Base-by-base conservation (phyloP, 2,329 filamentous ascomycete genomes). In the Saccharata proteae region DNA sequence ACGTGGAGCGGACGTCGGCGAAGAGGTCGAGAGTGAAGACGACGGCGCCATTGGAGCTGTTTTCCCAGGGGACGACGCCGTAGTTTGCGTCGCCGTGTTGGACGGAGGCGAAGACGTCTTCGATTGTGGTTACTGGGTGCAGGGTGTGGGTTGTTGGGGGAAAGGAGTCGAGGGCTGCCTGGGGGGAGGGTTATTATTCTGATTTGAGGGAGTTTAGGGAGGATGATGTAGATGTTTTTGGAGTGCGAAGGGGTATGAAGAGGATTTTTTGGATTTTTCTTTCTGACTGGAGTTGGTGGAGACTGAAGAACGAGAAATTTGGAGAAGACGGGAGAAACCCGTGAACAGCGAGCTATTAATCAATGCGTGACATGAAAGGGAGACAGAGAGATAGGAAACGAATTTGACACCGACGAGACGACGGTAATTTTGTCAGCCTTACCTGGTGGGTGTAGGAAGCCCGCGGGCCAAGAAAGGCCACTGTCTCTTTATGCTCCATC, bases 31-130 rank as follows among this genome's bases (percentile, higher is more conserved):
- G 70, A 0, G 86, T 93, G 54, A 84, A 81, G 34, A 90, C 75
- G 29, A 98, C 90, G 33, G 80, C 78, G 47, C 90, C 90, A 56
- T 96, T 93, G 51, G 83, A 88, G 23, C 82, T 92, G 63, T 98
- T 98, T 53, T 96, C 88, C 57, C 93, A 86, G 5, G 90, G 90
- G 2, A 94, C 80, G 18, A 96, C 80, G 43, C 86, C 90, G 35
- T 77, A 77, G 31, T 69, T 58, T 1, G 72, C 73, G 26, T 61
- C 51, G 36, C 71, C 68, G 21, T 66, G 64, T 48, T 92, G 83
- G 5, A 93, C 80, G 11, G 75, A 68, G 30, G 76, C 65, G 54
- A 94, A 93, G 44, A 93, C 75, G 49, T 90, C 83, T 43, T 58
- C 54, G 43, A 72, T 71, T 30, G 58, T 62, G 17, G 48, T 45